Conservation (phyloP, 2,329 filamentous ascomycete genomes). For the Fusarium veterinarium region DNA sequence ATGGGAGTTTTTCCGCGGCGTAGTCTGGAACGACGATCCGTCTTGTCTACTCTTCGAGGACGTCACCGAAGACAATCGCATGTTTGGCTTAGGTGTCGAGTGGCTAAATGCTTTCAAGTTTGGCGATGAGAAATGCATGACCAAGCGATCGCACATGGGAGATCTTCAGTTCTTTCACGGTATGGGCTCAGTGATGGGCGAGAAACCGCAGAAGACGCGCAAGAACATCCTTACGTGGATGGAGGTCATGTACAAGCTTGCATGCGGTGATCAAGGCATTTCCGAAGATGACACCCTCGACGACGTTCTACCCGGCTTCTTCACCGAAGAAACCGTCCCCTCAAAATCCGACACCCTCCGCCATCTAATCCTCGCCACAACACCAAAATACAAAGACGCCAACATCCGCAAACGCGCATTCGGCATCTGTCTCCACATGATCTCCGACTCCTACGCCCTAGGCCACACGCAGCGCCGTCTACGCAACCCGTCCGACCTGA, state of each 20-base stretch:
- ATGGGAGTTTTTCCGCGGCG: conserved; percentile 30
- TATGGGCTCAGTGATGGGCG: conserved; percentile 18
- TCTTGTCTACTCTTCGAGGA: conserved; percentile 28
- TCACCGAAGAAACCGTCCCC: conserved; percentile 6
- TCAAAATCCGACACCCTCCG: conserved; percentile 3
- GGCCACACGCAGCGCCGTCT: conserved; percentile 25
- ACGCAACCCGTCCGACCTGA: conserved; percentile 7
- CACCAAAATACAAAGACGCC: conserved; percentile 17
- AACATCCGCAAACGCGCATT: conserved; percentile 19
- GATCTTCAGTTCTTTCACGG: conserved; percentile 33
- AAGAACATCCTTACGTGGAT: conserved; percentile 18
- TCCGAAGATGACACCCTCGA: background rate
- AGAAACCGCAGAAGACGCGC: conserved; percentile 20
- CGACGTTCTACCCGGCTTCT: background rate
- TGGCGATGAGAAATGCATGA: conserved; percentile 27
- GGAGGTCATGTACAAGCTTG: conserved; percentile 36
- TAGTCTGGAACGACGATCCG: conserved; percentile 35
- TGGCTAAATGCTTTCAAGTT: conserved; percentile 29
- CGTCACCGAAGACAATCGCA: conserved; percentile 5
- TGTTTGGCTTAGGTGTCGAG: conserved; percentile 18
- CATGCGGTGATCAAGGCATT: conserved; percentile 10
- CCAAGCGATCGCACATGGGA: conserved; percentile 25
- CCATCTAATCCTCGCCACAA: conserved; percentile 24
- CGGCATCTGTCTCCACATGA: conserved; percentile 28
- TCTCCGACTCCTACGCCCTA: conserved; percentile 31